A percentile compares a stretch with the other conserved stretches of the same genome.
phyloP scores from a whole-genome alignment of 2,329 filamentous ascomycete species.

The Talaromyces verruculosus region DNA sequence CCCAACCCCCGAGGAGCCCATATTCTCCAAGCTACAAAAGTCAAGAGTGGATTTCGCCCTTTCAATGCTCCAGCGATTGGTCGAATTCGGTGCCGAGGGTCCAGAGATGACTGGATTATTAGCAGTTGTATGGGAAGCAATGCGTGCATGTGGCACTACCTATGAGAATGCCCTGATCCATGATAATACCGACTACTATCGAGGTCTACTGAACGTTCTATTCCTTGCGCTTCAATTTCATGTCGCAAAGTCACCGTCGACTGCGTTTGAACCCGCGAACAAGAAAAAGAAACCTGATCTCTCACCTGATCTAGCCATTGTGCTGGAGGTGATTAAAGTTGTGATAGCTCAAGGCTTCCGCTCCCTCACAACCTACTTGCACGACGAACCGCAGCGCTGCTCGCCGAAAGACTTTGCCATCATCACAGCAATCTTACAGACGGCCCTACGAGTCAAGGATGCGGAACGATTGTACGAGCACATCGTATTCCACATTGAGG shows the following conservation, averaged over 20 bases:
- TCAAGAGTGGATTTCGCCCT: slow-evolving; percentile 78
- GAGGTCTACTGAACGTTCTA: slow-evolving; percentile 77
- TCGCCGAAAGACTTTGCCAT: slow-evolving; percentile 80
- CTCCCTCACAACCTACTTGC: slow-evolving; percentile 75
- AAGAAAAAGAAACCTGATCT: slow-evolving; percentile 35
- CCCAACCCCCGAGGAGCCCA: slow-evolving; percentile 69
- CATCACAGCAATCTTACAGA: slow-evolving; percentile 83
- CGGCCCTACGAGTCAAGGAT: slow-evolving; percentile 74
- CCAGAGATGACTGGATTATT: slow-evolving; percentile 57
- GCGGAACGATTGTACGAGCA: slow-evolving; percentile 70
- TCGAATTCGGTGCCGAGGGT: slow-evolving; percentile 55
- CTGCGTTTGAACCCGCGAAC: slow-evolving; percentile 34
- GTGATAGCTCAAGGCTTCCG: slow-evolving; percentile 81
- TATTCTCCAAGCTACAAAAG: slow-evolving; percentile 78
- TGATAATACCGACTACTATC: slow-evolving; percentile 69
- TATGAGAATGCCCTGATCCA: slow-evolving; percentile 61
- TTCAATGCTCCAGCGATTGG: slow-evolving; percentile 76
- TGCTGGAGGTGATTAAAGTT: slow-evolving; percentile 76
- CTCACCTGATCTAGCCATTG: slow-evolving; percentile 53
- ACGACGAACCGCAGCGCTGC: slow-evolving; percentile 66
- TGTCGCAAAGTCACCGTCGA: slow-evolving; percentile 35
- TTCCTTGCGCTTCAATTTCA: slow-evolving; percentile 72
- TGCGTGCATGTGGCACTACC: slow-evolving; percentile 54
- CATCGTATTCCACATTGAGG: slow-evolving; percentile 66
- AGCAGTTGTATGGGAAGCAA: slow-evolving; percentile 60